phyloP scores from a whole-genome alignment of 108 stramenopile genomes.

The Craspedostauros australis region DNA sequence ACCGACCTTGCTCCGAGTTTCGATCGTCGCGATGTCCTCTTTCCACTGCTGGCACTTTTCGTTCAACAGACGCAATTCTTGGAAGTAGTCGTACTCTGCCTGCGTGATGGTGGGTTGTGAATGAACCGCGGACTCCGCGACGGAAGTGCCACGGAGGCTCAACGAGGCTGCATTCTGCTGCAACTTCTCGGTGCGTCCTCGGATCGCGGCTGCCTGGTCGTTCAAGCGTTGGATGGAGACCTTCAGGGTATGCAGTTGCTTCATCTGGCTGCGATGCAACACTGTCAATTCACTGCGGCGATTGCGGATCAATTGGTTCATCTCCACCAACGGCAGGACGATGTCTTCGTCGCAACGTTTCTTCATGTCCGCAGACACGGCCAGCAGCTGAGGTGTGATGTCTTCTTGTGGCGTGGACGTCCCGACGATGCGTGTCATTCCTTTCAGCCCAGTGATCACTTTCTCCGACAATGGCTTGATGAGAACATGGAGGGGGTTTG shows the following conservation, averaged over 20 bases:
- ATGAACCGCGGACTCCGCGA: constrained; percentile 50
- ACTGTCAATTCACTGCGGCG: constrained; percentile 33
- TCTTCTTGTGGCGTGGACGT: constrained; percentile 42
- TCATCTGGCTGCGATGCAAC: constrained; percentile 39
- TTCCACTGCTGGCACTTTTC: constrained; percentile 45
- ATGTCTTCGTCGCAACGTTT: constrained; percentile 59
- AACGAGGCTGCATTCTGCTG: constrained; percentile 39
- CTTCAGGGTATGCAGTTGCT: constrained; percentile 33
- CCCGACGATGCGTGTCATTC: constrained; percentile 68
- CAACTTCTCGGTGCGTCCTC: constrained; percentile 30
- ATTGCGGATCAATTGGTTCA: constrained; percentile 39
- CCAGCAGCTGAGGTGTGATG: constrained; percentile 48
- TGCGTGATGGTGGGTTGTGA: constrained; percentile 62
- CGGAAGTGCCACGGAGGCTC: constrained; percentile 51
- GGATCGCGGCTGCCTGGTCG: constrained; percentile 22
- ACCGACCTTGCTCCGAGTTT: no score
- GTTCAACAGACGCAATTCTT: constrained; percentile 45
- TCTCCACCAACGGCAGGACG: constrained; percentile 55
- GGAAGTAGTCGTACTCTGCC: constrained; percentile 66
- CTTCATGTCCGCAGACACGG: constrained; percentile 50
- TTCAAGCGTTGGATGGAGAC: constrained; percentile 33
- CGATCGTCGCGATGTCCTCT: constrained; percentile 26
- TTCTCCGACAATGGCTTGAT: constrained; percentile 43
- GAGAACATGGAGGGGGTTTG: constrained; percentile 42
- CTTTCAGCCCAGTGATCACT: constrained; percentile 41